Base-by-base conservation (phyloP, 345 rosid genomes). In the Conringia planisiliqua region DNA sequence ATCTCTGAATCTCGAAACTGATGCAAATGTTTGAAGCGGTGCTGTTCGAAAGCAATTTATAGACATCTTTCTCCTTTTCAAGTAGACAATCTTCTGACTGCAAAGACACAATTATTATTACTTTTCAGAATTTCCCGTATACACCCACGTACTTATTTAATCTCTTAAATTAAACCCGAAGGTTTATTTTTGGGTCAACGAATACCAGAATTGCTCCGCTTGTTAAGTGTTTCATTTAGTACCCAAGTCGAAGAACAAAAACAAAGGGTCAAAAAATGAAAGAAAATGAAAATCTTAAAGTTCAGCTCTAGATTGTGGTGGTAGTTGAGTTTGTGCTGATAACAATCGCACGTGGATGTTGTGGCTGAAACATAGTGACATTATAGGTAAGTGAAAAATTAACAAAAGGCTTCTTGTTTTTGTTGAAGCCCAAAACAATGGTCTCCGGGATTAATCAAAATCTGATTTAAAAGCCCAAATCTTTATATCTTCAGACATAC, bases 11-110 rank as follows among this genome's bases (percentile, higher is more conserved):
- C 52, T 50, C 71, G 83, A 58, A 58, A 43, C 38, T 46, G 72
- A 5, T 27, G 76, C 74, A 1, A 58, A 16, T 39, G 66, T 32
- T 50, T 69, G 71, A 47, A 76, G 51, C 16, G 82, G 82, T 29
- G 42, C 72, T 26, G 55, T 7, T 72, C 80, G 82, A 43, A 82
- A 20, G 67, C 82, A 75, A 72, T 68, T 74, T 78, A 80, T 46
- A 62, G 74, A 70, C 84, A 82, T 84, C 57, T 27, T 52, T 72
- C 36, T n/a, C 10, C 70, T 73, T 60, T 58, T 4, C 55, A 17
- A 47, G 22, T 27, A 55, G 75, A 62, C 46, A 61, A 9, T 44
- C 8, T 44, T 66, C 48, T 33, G 20, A 17, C 27, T 56, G 71
- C 73, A 50, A 16, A 57, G 39, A 48, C 57, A 39, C 24, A 57